phyloP scores from a whole-genome alignment of 83 land plant species.

The Thuja plicata region DNA sequence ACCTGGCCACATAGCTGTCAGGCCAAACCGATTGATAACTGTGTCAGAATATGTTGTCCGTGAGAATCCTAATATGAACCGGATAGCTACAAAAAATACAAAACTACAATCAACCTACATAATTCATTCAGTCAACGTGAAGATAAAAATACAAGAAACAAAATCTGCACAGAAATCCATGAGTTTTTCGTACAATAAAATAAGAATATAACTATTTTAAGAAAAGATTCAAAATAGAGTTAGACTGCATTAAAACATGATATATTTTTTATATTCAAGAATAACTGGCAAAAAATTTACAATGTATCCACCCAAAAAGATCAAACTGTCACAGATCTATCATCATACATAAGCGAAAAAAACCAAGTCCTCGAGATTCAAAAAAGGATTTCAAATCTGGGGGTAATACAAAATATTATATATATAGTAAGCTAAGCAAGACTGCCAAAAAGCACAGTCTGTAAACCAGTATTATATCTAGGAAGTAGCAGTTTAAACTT shows the following conservation, averaged over 20 bases:
- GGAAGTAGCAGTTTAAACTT: no score
- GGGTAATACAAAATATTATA: no score
- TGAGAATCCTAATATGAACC: constrained; percentile 10
- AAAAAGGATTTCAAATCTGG: no score
- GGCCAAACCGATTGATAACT: constrained; percentile 2
- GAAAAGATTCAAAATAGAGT: not conserved
- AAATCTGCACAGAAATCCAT: not conserved
- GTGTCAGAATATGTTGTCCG: constrained; percentile 12
- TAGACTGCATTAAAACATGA: not conserved
- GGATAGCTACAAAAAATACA: constrained; percentile 13
- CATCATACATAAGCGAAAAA: no score
- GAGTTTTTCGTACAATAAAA: not conserved
- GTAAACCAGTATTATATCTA: no score
- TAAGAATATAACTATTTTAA: not conserved
- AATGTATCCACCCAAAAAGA: no score
- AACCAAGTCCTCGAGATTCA: no score
- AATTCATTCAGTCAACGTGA: not conserved
- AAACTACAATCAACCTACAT: not conserved
- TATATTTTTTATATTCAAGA: constrained; percentile 19
- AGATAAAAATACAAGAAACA: not conserved
- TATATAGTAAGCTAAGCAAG: no score
- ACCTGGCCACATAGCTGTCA: constrained; percentile 16
- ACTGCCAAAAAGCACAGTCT: no score
- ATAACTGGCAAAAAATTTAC: not conserved
- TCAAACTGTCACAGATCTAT: no score